A percentile compares a stretch with the other conserved stretches of the same genome.
These are phyloP conservation scores for Suillus placidus DNA, from an alignment of 768 basidiomycete species.

Conservation along the genomic window DNA sequence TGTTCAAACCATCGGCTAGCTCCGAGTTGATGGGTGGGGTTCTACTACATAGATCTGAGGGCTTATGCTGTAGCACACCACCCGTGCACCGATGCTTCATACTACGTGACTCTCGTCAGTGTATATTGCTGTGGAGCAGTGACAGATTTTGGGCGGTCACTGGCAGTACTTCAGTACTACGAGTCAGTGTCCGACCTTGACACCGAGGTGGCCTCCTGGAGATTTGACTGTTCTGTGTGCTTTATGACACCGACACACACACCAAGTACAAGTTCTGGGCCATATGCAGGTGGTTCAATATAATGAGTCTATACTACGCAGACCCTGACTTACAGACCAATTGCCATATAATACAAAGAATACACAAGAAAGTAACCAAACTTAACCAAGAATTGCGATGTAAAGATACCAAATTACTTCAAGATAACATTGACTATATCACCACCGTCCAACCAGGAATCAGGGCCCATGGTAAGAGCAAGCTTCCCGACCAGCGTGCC, in stretches of 20 bases:
- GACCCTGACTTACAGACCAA: background rate
- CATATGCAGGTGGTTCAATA: too few species aligned
- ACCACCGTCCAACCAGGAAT: slow-evolving; percentile 21
- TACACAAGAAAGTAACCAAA: background rate
- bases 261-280: too few species aligned
- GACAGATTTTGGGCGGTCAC: background rate
- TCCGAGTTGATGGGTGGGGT: background rate
- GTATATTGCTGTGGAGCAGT: background rate
- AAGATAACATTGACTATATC: slow-evolving; percentile 5
- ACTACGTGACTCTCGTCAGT: background rate
- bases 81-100: background rate
- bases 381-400: background rate
- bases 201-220: too few species aligned
- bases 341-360: background rate
- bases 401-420: background rate
- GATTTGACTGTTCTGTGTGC: too few species aligned
- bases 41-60: background rate
- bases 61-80: background rate
- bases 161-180: background rate
- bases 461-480: slow-evolving; percentile 15
- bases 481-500: slow-evolving; percentile 29
- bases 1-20: background rate
- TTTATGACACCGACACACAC: too few species aligned
- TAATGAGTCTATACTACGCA: too few species aligned
- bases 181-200: background rate